These are phyloP conservation scores for Arthrinium puccinioides DNA, from an alignment of 2,329 filamentous ascomycete species.

Conservation along the genomic window DNA sequence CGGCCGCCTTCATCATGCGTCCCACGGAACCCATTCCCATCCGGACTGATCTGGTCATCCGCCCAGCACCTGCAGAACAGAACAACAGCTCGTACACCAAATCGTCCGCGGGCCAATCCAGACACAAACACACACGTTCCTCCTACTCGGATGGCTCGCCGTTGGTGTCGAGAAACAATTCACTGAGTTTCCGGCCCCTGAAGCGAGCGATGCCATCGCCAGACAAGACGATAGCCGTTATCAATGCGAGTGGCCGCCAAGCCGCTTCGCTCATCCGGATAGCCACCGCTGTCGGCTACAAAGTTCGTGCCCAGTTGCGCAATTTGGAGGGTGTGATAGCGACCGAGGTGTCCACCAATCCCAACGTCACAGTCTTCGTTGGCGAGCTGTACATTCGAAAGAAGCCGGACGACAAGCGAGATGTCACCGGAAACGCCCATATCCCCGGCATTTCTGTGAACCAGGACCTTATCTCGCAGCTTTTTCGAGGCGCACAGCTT, in stretches of 20 bases:
- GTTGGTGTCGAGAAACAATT: conserved; percentile 51
- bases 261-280: conserved; percentile 92
- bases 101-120: conserved; percentile 17
- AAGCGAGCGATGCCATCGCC: conserved; percentile 53
- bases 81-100: conserved; percentile 16
- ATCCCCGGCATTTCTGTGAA: conserved; percentile 63
- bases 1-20: conserved; percentile 13
- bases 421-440: conserved; percentile 62
- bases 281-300: conserved; percentile 87
- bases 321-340: conserved; percentile 83
- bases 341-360: conserved; percentile 72
- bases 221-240: conserved; percentile 81
- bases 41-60: conserved; percentile 22
- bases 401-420: conserved; percentile 42
- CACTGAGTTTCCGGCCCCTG: conserved; percentile 51
- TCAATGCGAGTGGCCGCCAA: conserved; percentile 94
- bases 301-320: conserved; percentile 85
- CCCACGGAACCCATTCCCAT: conserved; percentile 24
- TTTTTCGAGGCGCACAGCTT: conserved; percentile 78
- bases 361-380: conserved; percentile 63
- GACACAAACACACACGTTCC: conserved; percentile 55
- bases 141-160: conserved; percentile 56
- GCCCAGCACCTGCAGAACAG: conserved; percentile 18
- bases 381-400: conserved; percentile 57
- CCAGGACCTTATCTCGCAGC: conserved; percentile 61